Conservation (phyloP, 2,329 filamentous ascomycete species). For the Achaetomium macrosporum region DNA sequence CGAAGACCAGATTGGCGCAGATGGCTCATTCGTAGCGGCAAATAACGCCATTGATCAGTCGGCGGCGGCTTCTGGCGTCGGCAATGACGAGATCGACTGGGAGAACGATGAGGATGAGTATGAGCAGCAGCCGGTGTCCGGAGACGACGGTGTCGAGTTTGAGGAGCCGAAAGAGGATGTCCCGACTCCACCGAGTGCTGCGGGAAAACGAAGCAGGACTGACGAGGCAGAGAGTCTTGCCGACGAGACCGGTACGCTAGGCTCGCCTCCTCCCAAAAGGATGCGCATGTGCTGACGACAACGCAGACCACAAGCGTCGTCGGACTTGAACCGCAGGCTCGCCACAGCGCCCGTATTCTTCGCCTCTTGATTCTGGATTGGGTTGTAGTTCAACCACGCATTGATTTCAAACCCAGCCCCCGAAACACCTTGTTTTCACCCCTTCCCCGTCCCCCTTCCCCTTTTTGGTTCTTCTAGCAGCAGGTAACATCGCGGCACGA, state of each 20-base stretch:
- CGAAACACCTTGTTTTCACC: not conserved
- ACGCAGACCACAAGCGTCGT: conserved; percentile 27
- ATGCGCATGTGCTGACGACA: conserved; percentile 7
- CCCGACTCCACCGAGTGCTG: conserved; percentile 24
- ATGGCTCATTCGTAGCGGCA: conserved; percentile 23
- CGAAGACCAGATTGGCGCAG: conserved; percentile 24
- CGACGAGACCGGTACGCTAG: conserved; percentile 25
- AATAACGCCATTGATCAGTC: conserved; percentile 2
- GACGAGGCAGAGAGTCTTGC: conserved; percentile 24
- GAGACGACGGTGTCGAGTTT: not conserved
- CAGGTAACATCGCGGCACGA: conserved; percentile 7
- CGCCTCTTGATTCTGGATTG: not conserved
- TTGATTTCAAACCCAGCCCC: not conserved
- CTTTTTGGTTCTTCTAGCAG: not conserved
- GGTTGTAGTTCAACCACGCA: conserved; percentile 19
- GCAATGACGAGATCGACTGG: conserved; percentile 34
- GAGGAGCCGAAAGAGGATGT: conserved; percentile 17
- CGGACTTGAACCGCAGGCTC: conserved; percentile 24
- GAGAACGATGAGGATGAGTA: conserved; percentile 33
- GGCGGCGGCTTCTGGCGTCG: not conserved
- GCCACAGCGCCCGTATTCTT: conserved; percentile 2
- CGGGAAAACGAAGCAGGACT: conserved; percentile 30
- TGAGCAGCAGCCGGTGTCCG: conserved; percentile 5
- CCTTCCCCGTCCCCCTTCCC: not conserved
- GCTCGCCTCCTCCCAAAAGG: not conserved